Evolutionary conservation across 306 rosid species (phyloP).

Genomic region (Fragaria nilgerrensis): DNA sequence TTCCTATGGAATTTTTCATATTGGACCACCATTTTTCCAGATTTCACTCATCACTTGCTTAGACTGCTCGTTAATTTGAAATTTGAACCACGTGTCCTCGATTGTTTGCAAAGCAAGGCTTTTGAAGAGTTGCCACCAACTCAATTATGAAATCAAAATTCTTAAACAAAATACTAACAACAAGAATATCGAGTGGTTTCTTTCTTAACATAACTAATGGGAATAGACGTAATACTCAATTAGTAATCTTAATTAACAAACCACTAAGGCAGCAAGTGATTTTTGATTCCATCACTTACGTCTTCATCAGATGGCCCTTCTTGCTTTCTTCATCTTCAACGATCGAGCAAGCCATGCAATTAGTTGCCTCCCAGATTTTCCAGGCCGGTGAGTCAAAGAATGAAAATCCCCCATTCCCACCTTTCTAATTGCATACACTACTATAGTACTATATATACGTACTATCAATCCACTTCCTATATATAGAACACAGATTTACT

Average conservation of each 20-base stretch:
- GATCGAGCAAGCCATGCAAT: not conserved
- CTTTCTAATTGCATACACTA: not conserved
- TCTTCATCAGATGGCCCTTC: not conserved
- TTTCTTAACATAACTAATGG: not conserved
- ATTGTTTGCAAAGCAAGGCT: not conserved
- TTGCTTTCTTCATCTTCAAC: not conserved
- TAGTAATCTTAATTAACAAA: not conserved
- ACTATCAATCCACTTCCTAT: not conserved
- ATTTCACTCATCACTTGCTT: not conserved
- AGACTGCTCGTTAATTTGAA: not conserved
- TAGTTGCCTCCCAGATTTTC: not conserved
- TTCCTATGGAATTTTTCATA: not conserved
- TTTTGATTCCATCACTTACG: not conserved
- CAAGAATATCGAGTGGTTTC: not conserved
- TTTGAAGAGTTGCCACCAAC: not conserved
- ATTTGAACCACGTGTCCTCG: not conserved
- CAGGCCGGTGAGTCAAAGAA: constrained; percentile 7
- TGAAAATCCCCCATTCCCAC: not conserved
- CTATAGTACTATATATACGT: not conserved
- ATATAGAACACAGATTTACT: not conserved
- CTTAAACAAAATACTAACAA: not conserved
- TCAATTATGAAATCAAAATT: not conserved
- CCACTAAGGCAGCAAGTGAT: not conserved
- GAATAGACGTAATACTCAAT: not conserved
- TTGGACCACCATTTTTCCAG: not conserved